Percentiles rank a stretch among this genome's conserved stretches.
phyloP scores from a whole-genome alignment of 768 basidiomycete genomes.

The Mrakia blollopis region DNA sequence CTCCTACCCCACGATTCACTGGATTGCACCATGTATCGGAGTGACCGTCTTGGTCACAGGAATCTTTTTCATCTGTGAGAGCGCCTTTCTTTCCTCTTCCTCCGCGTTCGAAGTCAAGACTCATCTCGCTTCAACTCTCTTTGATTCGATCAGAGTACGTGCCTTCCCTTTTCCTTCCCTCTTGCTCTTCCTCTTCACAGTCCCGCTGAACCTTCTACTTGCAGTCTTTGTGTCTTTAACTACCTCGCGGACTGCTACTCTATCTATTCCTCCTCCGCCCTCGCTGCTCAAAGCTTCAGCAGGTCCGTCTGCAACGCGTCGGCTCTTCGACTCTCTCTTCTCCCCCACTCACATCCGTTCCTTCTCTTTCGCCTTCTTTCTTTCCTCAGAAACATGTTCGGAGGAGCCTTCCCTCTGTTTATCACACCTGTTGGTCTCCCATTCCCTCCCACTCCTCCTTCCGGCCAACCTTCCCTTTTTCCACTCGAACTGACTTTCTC shows the following conservation, averaged over 20 bases:
- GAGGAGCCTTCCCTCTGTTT: constrained; percentile 58
- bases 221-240: constrained; percentile 52
- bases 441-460: background rate
- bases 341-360: too few relatives aligned
- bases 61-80: constrained; percentile 7
- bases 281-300: constrained; percentile 62
- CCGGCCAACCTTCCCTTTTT: too few relatives aligned
- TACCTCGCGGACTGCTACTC: constrained; percentile 59
- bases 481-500: too few relatives aligned
- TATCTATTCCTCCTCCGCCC: constrained; percentile 60
- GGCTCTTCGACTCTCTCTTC: constrained; percentile 62
- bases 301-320: constrained; percentile 62
- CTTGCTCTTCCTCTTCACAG: constrained; percentile 16
- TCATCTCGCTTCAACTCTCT: constrained; percentile 31
- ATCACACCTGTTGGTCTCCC: constrained; percentile 44
- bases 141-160: constrained; percentile 49
- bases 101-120: constrained; percentile 8
- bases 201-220: background rate
- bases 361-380: constrained; percentile 53
- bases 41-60: constrained; percentile 50
- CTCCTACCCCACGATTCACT: constrained; percentile 53
- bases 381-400: constrained; percentile 50
- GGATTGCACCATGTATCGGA: constrained; percentile 60
- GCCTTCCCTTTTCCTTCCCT: background rate
- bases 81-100: background rate